Evolutionary conservation across 192 early-diverging fungal genomes (phyloP), one percentile per base, ranked within the genome.

Genomic region (Thamnidium elegans): DNA sequence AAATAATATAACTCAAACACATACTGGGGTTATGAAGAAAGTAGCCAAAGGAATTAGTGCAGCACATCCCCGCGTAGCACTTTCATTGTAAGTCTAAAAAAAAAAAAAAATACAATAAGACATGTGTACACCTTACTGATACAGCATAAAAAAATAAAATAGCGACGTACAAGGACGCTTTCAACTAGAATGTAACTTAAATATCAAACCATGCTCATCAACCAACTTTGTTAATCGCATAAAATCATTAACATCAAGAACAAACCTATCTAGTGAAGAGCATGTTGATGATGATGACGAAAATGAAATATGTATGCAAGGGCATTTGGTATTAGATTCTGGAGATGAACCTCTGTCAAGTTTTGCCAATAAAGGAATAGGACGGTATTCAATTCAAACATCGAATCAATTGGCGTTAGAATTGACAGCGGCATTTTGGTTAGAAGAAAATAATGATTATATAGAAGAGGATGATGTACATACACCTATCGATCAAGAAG

Each of bases 341-440:
- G 58, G 58, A 5, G 36, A 44, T 11, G 20, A 59, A 15, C 36
- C 43, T 9, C 15, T 59, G 19, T 45, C 36, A 13, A 26, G 58
- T 14, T 59, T 59, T 43, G 58, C 58, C 13, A 59, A 59, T 45
- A 59, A 59, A 44, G 58, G 58, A 17, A 59, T 59, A n/a, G 36
- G 42, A 15, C 58, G 58, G 4, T 59, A 44, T 45, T 43, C 58
- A 23, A 43, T 59, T 17, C 13, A 59, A 45, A 59, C 58, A 3
- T 13, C 43, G 17, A 14, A n/a, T 43, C 19, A 31, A 7, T 23
- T 52, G 21, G 43, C 21, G 20, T 11, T 59, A 19, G 58, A 59
- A 59, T 23, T 59, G 58, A 59, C 58, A 15, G 36, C 23, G 14
- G 36, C 43, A 23, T 59, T 59, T 23, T 59, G 58, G 39, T 45